These are phyloP conservation scores for Aethionema arabicum DNA, from an alignment of 345 rosid species.

Conservation along the genomic window DNA sequence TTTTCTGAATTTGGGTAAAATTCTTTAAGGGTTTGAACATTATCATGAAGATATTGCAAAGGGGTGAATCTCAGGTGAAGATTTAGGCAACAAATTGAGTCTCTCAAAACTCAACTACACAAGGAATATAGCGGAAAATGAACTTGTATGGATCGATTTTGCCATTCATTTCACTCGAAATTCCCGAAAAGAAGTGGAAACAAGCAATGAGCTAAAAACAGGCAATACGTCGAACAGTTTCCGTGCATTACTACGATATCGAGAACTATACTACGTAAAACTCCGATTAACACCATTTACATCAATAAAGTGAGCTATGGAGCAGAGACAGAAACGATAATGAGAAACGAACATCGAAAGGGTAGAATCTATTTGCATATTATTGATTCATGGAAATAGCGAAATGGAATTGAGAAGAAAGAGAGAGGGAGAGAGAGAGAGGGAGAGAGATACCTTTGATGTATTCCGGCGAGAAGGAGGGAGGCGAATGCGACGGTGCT, in stretches of 20 bases:
- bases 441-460: neutral
- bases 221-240: conserved; percentile 32
- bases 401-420: conserved; percentile 9
- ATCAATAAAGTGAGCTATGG: neutral
- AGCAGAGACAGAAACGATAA: neutral
- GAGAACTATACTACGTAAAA: fast-evolving
- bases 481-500: conserved; percentile 1
- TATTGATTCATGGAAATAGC: neutral
- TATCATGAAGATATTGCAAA: neutral
- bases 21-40: neutral
- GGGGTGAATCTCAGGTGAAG: conserved; percentile 6
- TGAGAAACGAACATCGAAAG: conserved; percentile 1
- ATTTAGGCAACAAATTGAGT: conserved; percentile 5
- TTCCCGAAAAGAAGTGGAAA: neutral
- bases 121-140: neutral
- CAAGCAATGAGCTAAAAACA: neutral
- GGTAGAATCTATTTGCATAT: neutral
- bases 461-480: neutral
- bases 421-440: neutral
- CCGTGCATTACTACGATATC: conserved; percentile 9
- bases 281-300: neutral
- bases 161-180: neutral
- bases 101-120: conserved; percentile 17
- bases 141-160: neutral
- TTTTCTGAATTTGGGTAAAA: neutral